Evolutionary conservation across 2,329 filamentous ascomycete genomes (phyloP).

Genomic region (Exophiala calicioides): DNA sequence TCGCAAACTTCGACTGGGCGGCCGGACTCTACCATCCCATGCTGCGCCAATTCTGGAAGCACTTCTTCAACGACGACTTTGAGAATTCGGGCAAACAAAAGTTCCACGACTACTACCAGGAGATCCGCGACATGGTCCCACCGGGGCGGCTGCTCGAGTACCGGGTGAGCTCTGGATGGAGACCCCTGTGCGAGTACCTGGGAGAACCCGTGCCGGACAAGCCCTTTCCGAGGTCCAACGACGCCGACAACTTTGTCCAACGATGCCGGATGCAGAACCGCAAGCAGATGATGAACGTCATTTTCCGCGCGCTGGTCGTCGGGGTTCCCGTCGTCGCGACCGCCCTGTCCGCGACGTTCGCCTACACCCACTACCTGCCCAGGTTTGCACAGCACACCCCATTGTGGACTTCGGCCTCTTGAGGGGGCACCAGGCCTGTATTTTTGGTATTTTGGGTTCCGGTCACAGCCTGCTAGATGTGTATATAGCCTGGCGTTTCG

Average conservation of each 20-base stretch:
- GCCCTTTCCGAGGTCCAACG: constrained; percentile 55
- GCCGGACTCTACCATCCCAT: constrained; percentile 69
- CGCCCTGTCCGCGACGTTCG: constrained; percentile 43
- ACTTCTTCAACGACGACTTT: constrained; percentile 69
- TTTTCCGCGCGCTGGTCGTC: constrained; percentile 53
- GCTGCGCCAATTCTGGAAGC: constrained; percentile 68
- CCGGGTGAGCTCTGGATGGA: constrained; percentile 57
- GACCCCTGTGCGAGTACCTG: constrained; percentile 56
- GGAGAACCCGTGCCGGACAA: constrained; percentile 52
- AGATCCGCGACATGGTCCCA: constrained; percentile 52
- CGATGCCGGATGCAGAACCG: constrained; percentile 56
- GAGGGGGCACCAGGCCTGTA: not conserved
- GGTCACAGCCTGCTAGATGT: constrained; percentile 5
- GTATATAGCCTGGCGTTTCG: constrained; percentile 21
- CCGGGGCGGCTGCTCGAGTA: constrained; percentile 56
- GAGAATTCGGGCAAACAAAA: constrained; percentile 64
- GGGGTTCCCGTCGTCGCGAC: constrained; percentile 51
- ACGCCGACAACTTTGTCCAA: constrained; percentile 57
- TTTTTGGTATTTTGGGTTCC: not conserved
- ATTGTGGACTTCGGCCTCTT: constrained; percentile 17
- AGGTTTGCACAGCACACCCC: constrained; percentile 16
- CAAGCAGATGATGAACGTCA: constrained; percentile 58
- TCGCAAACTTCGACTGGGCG: constrained; percentile 63
- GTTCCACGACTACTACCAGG: constrained; percentile 59
- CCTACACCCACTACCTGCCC: constrained; percentile 41